A percentile compares a stretch with the other conserved stretches of the same genome.
Conservation (phyloP, 1,284 basidiomycete species). For the Cystobasidium sp. region DNA sequence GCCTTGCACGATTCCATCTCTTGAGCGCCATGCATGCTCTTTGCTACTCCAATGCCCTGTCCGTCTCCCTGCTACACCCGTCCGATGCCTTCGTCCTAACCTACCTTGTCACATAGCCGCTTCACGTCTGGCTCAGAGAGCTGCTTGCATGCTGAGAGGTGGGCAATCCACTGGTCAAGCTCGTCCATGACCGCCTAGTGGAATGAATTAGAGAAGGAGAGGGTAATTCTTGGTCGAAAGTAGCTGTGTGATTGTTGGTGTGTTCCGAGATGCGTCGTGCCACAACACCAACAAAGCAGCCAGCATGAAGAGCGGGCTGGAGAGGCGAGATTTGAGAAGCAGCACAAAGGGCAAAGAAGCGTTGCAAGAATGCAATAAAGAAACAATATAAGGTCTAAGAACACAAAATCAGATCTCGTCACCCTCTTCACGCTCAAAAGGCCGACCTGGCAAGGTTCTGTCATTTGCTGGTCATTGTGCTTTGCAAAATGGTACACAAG, state of each 20-base stretch:
- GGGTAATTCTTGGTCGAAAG: neutral
- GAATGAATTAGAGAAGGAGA: neutral
- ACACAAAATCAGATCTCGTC: too few relatives aligned
- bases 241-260: neutral
- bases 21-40: neutral
- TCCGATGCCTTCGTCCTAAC: conserved; percentile 53
- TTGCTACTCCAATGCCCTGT: neutral
- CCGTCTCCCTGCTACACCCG: neutral
- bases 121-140: conserved; percentile 95
- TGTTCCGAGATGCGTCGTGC: conserved; percentile 4
- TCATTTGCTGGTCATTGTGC: too few relatives aligned
- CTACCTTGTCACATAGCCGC: conserved; percentile 96
- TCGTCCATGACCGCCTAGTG: conserved; percentile 34
- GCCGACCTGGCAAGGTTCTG: too few relatives aligned
- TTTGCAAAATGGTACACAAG: too few relatives aligned
- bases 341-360: too few relatives aligned
- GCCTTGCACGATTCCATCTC: neutral
- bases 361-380: too few relatives aligned
- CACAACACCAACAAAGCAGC: neutral
- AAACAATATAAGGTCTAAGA: too few relatives aligned
- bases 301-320: too few relatives aligned
- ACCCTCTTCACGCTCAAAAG: too few relatives aligned
- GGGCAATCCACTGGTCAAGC: conserved; percentile 74
- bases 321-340: too few relatives aligned
- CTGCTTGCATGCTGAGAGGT: conserved; percentile 97